Base-by-base conservation (phyloP, 202 grass and related monocot species). In the Carex arenaria region DNA sequence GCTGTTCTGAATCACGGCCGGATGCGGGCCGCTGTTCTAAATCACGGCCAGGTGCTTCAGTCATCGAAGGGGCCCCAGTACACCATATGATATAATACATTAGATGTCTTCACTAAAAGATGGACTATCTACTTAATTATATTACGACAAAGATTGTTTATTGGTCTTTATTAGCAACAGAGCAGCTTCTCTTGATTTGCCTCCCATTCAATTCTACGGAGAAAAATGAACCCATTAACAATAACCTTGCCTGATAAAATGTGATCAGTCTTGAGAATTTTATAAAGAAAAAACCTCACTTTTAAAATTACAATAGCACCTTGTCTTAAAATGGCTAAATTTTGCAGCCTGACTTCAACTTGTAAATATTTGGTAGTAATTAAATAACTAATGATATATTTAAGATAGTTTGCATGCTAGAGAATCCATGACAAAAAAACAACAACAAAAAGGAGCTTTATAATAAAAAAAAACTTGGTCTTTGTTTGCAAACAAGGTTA, bases 221-320 rank as follows among this genome's bases (percentile, higher is more conserved):
- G 30, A 69, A 82, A 47, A 28, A 84, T 60, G 28, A 84, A 62
- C 23, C 11, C 56, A 87, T 84, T 63, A 89, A 72, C 61, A 68
- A 10, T 75, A 70, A 81, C 79, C 57, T 5, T 73, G 61, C 54
- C 12, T 52, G 52, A 59, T 64, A 77, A 88, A 74, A 54, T 22
- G 38, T 4, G 4, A 63, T 38, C 51, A n/a, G n/a, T 36, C 51
- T 79, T 20, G 8, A 59, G 64, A 78, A 34, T 19, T 54, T 84
- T 65, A 56, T 43, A 75, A 31, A 79, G 38, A 61, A 23, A 61
- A 30, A 14, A 65, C 40, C 15, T 10, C 32, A 32, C 52, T 15
- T 19, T 17, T 3, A 59, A 64, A 82, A 57, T 57, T 43, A 40
- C 61, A 76, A 76, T 26, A 76, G 0, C 28, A 53, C 13, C 73